Evolutionary conservation across 2,329 filamentous ascomycete species (phyloP), one percentile per base, ranked within the genome.

Genomic region (Neobulgaria alba): DNA sequence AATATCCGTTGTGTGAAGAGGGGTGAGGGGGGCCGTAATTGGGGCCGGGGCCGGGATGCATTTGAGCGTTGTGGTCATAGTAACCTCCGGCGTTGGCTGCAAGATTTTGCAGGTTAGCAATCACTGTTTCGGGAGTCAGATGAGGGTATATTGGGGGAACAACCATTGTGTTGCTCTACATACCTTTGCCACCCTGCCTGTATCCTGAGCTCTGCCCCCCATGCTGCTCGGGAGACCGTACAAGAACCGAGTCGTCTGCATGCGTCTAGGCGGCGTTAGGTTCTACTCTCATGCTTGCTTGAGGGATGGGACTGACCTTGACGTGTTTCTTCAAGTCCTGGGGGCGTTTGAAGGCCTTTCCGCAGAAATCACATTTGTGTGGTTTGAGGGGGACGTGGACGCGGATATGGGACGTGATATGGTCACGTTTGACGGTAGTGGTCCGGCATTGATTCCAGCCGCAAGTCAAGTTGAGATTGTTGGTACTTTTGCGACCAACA

Each of bases 291-390:
- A n/a, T n/a, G n/a, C n/a, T n/a, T n/a, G n/a, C 23, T 26, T 7
- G 23, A 26, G 23, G 12, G 23, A 7, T 12, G 12, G 23, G 23
- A 26, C 12, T 49, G 62, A 76, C 72, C 70, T 96, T 98, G 65
- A 96, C 88, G 63, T 98, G 92, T 72, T 98, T 98, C 79, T 98
- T 96, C 57, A 98, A 65, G 69, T 98, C 92, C 68, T 98, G 92
- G 2, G 92, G 92, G 23, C 92, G 85, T 77, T 98, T 98, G 75
- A 98, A 98, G 1, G 89, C 89, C 72, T 98, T 98, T 61, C 87
- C 87, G 61, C 92, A 98, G 67, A 95, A 94, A 61, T 95, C 89
- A 65, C 92, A 98, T 67, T 95, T 96, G 71, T 98, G 92, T 53
- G 92, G 92, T 74, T 98, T 98, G 47, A 98, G 72, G 1, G 92